Conservation (phyloP, 1,284 basidiomycete species). For the Puccinia coronata region DNA sequence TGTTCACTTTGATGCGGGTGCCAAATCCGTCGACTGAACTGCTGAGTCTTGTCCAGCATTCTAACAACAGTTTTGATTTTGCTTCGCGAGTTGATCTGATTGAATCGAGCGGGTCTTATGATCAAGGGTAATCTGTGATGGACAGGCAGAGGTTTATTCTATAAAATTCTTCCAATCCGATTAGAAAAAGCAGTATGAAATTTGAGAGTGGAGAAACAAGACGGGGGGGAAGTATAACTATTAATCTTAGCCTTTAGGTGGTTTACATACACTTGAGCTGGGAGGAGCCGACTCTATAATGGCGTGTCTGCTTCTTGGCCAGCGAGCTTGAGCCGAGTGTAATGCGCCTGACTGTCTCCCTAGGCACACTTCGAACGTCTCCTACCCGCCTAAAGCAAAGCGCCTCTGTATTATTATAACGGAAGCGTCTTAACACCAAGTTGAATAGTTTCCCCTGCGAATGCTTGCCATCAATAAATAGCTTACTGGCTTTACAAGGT, state of each 20-base stretch:
- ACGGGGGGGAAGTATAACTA: neutral
- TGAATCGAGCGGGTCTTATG: neutral
- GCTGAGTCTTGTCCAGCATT: constrained; percentile 35
- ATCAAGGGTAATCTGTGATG: neutral
- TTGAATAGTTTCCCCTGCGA: no score
- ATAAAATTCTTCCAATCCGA: neutral
- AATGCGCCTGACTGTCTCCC: neutral
- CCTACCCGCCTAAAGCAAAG: no score
- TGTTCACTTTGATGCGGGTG: constrained; percentile 23
- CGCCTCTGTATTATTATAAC: no score
- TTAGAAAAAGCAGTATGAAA: constrained; percentile 4
- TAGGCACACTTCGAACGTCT: neutral
- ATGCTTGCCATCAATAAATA: no score
- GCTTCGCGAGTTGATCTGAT: neutral
- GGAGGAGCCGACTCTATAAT: neutral
- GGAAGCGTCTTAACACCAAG: no score
- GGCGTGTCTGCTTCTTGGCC: neutral
- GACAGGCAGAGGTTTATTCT: neutral
- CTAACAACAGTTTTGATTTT: constrained; percentile 18
- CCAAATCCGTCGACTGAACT: constrained; percentile 28
- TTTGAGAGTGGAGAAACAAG: neutral
- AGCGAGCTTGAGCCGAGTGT: neutral
- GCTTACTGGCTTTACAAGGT: no score
- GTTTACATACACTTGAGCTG: no score
- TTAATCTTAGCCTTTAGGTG: neutral